These are phyloP conservation scores for Cryphonectria nitschkei DNA, from an alignment of 2,329 filamentous ascomycete species.

Conservation along the genomic window DNA sequence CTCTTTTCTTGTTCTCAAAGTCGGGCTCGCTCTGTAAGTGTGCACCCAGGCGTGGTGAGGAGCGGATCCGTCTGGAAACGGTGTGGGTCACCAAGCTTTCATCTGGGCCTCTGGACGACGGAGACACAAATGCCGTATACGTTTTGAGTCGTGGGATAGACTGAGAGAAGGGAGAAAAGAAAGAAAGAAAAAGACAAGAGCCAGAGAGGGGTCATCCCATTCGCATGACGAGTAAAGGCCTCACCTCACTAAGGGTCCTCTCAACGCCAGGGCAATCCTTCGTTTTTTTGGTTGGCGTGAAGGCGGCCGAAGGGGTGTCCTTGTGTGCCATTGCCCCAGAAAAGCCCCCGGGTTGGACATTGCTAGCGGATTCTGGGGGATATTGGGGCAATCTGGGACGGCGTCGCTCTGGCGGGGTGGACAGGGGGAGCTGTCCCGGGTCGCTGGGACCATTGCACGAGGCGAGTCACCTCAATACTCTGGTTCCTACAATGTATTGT, in stretches of 20 bases:
- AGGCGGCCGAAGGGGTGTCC: slow-evolving; percentile 15
- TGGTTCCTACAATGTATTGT: neutral
- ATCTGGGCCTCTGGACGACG: neutral
- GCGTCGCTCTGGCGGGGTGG: slow-evolving; percentile 2
- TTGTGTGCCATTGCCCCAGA: slow-evolving; percentile 13
- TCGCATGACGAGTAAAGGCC: neutral
- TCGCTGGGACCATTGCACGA: slow-evolving; percentile 9
- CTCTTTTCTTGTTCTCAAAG: neutral
- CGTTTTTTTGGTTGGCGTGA: slow-evolving; percentile 10
- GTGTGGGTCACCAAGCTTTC: neutral
- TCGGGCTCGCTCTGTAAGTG: neutral
- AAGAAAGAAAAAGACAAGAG: neutral
- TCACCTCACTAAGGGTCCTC: neutral
- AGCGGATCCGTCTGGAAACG: neutral
- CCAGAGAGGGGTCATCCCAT: neutral
- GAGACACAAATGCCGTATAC: neutral
- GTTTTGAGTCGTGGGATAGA: neutral
- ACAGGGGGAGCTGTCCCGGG: neutral
- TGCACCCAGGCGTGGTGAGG: neutral
- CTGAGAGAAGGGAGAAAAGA: neutral
- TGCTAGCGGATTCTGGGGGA: slow-evolving; percentile 24
- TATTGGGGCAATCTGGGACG: slow-evolving; percentile 19
- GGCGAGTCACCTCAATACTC: neutral
- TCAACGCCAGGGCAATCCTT: slow-evolving; percentile 8
- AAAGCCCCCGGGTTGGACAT: neutral